phyloP scores from a whole-genome alignment of 768 basidiomycete genomes.

The Suillus alpinus region DNA sequence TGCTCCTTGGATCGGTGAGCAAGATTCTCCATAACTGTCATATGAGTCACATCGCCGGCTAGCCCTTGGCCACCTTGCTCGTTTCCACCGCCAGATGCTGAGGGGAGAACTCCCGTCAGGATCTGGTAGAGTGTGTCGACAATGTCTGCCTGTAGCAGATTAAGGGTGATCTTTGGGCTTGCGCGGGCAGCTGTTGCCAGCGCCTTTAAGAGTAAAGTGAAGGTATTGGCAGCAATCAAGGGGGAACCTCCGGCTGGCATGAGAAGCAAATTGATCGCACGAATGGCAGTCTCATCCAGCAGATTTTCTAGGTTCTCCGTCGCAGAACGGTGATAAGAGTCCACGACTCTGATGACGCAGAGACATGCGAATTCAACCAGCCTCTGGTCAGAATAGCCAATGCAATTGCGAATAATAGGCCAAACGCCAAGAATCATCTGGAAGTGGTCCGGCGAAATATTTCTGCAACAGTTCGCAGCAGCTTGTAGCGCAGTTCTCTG shows the following conservation, averaged over 20 bases:
- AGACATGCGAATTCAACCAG: slow-evolving; percentile 97
- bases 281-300: slow-evolving; percentile 75
- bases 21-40: slow-evolving; percentile 97
- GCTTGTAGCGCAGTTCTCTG: slow-evolving; percentile 96
- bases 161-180: slow-evolving; percentile 83
- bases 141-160: slow-evolving; percentile 88
- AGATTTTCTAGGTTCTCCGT: slow-evolving; percentile 85
- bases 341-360: slow-evolving; percentile 91
- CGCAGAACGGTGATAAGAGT: slow-evolving; percentile 84
- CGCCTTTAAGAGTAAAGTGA: slow-evolving; percentile 82
- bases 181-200: slow-evolving; percentile 85
- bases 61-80: slow-evolving; percentile 73
- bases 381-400: slow-evolving; percentile 89
- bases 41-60: slow-evolving; percentile 87
- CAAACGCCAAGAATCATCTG: slow-evolving; percentile 84
- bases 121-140: slow-evolving; percentile 94
- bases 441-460: slow-evolving; percentile 86
- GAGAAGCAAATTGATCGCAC: slow-evolving; percentile 81
- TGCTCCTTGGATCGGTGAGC: slow-evolving; percentile 97
- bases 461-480: slow-evolving; percentile 94
- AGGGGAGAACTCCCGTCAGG: slow-evolving; percentile 88
- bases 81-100: slow-evolving; percentile 43
- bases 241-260: slow-evolving; percentile 86
- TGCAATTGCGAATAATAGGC: slow-evolving; percentile 90
- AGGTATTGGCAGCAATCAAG: slow-evolving; percentile 81